A percentile compares a stretch with the other conserved stretches of the same genome.
phyloP scores from a whole-genome alignment of 73 alveolate genomes.

The Paramecium primaurelia region DNA sequence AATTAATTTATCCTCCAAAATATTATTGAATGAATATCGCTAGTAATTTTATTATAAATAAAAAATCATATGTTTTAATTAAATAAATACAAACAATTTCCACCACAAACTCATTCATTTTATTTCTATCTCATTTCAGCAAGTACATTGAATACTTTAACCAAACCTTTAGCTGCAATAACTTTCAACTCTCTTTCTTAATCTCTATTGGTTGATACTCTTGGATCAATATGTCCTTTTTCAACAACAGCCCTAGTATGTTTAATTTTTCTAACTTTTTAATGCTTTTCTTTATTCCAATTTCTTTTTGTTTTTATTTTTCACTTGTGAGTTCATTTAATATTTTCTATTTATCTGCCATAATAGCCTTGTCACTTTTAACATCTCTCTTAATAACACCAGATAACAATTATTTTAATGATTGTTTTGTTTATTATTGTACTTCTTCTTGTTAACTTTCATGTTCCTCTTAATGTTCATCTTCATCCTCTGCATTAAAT shows the following conservation, averaged over 20 bases:
- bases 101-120: not conserved
- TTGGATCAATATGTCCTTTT: constrained; percentile 25
- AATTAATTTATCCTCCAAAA: not conserved
- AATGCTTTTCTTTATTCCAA: not conserved
- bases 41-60: not conserved
- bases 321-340: not conserved
- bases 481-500: constrained; percentile 31
- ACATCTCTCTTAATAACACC: not conserved
- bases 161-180: constrained; percentile 34
- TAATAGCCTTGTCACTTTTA: not conserved
- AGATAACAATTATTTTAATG: not conserved
- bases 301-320: not conserved
- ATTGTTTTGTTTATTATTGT: not conserved
- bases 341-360: constrained; percentile 9
- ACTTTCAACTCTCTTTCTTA: constrained; percentile 14
- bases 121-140: not conserved
- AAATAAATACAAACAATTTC: not conserved
- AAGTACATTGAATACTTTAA: constrained; percentile 22
- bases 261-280: not conserved
- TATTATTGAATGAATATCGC: not conserved
- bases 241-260: not conserved
- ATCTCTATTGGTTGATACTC: not conserved
- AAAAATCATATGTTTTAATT: not conserved
- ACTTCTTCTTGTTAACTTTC: not conserved
- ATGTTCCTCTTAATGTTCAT: not conserved